phyloP scores from a whole-genome alignment of 2,329 filamentous ascomycete genomes.

The Trematosphaeria pertusa region DNA sequence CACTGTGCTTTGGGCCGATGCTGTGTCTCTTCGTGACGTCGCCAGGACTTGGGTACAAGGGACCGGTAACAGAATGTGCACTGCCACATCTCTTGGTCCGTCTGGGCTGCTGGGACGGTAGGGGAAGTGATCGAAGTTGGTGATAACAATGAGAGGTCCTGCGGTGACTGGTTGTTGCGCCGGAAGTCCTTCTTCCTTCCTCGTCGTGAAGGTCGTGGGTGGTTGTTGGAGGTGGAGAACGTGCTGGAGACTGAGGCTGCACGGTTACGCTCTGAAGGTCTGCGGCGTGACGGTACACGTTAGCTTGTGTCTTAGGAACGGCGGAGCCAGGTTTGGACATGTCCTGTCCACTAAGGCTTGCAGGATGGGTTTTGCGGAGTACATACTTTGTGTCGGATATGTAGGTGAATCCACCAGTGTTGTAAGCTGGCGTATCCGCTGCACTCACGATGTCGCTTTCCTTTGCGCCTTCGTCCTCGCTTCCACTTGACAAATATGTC shows the following conservation, averaged over 20 bases:
- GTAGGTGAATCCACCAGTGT: constrained; percentile 10
- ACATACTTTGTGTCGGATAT: constrained; percentile 12
- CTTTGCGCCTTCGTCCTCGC: constrained; percentile 26
- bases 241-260: constrained; percentile 19
- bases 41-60: constrained; percentile 44
- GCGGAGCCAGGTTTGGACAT: too few species aligned
- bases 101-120: background rate
- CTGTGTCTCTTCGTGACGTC: constrained; percentile 47
- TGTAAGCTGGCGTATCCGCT: constrained; percentile 13
- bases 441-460: constrained; percentile 23
- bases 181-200: constrained; percentile 49
- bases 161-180: constrained; percentile 18
- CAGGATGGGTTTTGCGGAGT: background rate
- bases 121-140: constrained; percentile 11
- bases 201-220: constrained; percentile 24
- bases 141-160: constrained; percentile 17
- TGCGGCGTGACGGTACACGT: too few species aligned
- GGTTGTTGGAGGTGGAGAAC: constrained; percentile 4
- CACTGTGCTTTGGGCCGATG: constrained; percentile 42
- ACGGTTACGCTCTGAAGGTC: too few species aligned
- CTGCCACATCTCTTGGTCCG: constrained; percentile 37
- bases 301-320: too few species aligned
- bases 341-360: too few species aligned
- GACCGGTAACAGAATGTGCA: constrained; percentile 42
- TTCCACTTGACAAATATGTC: constrained; percentile 16